phyloP scores from a whole-genome alignment of 805 yeast species.

The Zygoascus tannicola region DNA sequence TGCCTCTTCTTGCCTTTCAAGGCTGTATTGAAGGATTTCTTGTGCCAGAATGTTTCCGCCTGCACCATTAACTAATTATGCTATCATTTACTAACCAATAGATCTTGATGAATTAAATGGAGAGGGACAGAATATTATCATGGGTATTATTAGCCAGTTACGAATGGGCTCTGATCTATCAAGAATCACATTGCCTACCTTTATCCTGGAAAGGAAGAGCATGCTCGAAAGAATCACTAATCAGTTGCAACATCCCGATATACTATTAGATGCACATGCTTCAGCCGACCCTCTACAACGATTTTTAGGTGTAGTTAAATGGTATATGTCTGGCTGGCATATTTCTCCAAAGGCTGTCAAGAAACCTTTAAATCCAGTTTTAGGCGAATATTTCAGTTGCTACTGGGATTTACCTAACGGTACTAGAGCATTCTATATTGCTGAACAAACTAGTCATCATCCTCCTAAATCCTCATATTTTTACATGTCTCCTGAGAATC shows the following conservation, averaged over 20 bases:
- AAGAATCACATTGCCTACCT: constrained; percentile 89
- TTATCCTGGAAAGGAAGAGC: constrained; percentile 86
- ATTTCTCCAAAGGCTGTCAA: constrained; percentile 98
- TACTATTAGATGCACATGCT: constrained; percentile 59
- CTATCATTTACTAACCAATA: constrained; percentile 3
- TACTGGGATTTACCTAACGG: constrained; percentile 82
- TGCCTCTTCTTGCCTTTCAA: no score
- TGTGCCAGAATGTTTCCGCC: no score
- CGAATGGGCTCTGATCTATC: constrained; percentile 89
- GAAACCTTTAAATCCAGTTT: constrained; percentile 89
- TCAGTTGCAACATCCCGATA: constrained; percentile 64
- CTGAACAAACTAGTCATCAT: constrained; percentile 96
- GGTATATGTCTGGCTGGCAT: constrained; percentile 97
- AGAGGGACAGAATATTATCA: constrained; percentile 75
- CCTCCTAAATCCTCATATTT: constrained; percentile 97
- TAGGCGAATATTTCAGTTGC: constrained; percentile 85
- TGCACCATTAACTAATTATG: no score
- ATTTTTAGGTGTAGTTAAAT: constrained; percentile 64
- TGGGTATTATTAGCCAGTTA: constrained; percentile 82
- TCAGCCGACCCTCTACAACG: constrained; percentile 53
- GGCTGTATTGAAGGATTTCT: no score
- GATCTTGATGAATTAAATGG: constrained; percentile 90
- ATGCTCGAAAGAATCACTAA: constrained; percentile 95
- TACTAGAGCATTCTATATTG: constrained; percentile 64
- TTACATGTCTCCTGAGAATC: constrained; percentile 70